Evolutionary conservation across 164 flowering plant species (phyloP).

Genomic region (Aristolochia contorta): DNA sequence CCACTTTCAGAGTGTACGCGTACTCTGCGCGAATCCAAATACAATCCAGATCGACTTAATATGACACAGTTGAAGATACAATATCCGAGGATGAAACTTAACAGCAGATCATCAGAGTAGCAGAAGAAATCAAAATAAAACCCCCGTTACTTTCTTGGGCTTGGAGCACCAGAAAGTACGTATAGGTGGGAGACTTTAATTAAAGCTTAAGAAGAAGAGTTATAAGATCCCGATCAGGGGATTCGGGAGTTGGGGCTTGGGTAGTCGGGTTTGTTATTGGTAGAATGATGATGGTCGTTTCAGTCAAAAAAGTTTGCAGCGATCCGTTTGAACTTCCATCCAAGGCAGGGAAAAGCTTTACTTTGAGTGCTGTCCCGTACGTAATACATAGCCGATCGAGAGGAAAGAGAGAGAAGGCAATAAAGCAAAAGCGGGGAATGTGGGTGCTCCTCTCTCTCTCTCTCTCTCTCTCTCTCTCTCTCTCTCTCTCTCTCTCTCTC

Average conservation of each 20-base stretch:
- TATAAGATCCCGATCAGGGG: constrained; percentile 20
- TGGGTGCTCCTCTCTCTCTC: constrained; percentile 1
- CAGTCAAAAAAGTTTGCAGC: constrained; percentile 15
- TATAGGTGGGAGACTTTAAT: too few relatives aligned
- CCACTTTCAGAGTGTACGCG: constrained; percentile 69
- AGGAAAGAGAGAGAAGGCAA: background rate
- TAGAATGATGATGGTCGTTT: constrained; percentile 9
- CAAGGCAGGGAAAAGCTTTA: constrained; percentile 14
- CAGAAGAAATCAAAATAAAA: too few relatives aligned
- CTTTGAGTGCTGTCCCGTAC: constrained; percentile 1
- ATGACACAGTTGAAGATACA: background rate
- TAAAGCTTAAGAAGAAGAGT: background rate
- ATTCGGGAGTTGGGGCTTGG: constrained; percentile 2
- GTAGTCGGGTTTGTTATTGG: constrained; percentile 7
- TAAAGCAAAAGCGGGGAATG: constrained; percentile 7
- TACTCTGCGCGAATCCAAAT: constrained; percentile 34
- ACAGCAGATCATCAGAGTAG: background rate
- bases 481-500: background rate
- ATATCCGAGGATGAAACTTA: background rate
- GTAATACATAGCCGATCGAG: too few relatives aligned
- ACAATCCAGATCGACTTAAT: too few relatives aligned
- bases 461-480: too few relatives aligned
- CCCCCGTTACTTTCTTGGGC: constrained; percentile 9
- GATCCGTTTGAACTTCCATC: constrained; percentile 17
- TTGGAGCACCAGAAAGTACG: background rate